phyloP scores from a whole-genome alignment of 192 early-diverging fungal species.

The Coemansia sp. region DNA sequence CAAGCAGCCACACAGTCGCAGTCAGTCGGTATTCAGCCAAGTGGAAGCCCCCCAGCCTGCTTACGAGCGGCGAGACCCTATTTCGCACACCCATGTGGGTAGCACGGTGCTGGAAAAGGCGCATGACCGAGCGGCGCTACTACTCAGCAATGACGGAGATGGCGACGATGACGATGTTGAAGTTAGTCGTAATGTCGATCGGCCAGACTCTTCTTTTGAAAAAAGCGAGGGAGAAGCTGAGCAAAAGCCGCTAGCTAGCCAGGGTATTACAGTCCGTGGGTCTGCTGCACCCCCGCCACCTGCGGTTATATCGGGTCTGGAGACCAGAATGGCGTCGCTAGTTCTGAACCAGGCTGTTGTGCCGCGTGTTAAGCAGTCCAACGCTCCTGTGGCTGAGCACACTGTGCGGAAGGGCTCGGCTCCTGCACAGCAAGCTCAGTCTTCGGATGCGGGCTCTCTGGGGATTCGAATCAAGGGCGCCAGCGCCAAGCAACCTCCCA shows the following conservation, averaged over 20 bases:
- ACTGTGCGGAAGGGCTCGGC: background rate
- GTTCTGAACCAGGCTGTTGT: conserved; percentile 5
- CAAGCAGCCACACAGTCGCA: conserved; percentile 24
- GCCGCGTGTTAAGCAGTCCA: conserved; percentile 18
- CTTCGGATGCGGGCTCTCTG: conserved; percentile 2
- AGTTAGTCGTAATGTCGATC: background rate
- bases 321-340: conserved; percentile 12
- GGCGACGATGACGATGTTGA: conserved; percentile 27
- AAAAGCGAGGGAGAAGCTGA: background rate
- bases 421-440: background rate
- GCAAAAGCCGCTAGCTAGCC: background rate
- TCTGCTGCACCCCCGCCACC: conserved; percentile 13
- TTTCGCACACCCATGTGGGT: background rate
- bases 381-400: conserved; percentile 12
- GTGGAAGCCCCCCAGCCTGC: background rate
- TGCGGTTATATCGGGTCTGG: background rate
- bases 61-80: background rate
- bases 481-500: background rate
- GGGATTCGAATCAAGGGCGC: conserved; percentile 44
- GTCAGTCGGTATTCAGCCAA: background rate
- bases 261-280: conserved; percentile 35
- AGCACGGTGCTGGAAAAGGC: background rate
- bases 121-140: conserved; percentile 15
- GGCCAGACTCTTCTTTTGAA: background rate
- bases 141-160: conserved; percentile 27